These are phyloP conservation scores for Hepatocystis sp. DNA, from an alignment of 169 alveolate genomes.

Conservation along the genomic window DNA sequence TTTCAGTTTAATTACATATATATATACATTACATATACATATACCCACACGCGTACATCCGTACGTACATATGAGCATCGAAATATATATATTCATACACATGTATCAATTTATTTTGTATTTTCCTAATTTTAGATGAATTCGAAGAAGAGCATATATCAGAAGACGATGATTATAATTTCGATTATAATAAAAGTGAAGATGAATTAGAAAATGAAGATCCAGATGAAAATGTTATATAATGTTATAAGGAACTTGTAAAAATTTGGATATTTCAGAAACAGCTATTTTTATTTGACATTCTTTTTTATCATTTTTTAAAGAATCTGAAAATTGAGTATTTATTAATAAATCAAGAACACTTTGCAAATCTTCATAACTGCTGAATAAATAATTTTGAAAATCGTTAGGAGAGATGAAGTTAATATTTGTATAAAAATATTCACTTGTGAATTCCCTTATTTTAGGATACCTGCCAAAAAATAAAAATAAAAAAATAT, in stretches of 20 bases:
- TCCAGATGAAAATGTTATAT: constrained; percentile 69
- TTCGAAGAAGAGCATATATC: constrained; percentile 47
- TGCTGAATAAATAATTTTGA: constrained; percentile 38
- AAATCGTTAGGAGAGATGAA: constrained; percentile 47
- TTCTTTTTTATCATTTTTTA: constrained; percentile 3
- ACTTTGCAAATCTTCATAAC: constrained; percentile 57
- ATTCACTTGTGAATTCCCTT: constrained; percentile 69
- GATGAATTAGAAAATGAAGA: constrained; percentile 73
- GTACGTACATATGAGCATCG: background rate
- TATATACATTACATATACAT: constrained; percentile 1
- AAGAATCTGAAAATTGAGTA: constrained; percentile 44
- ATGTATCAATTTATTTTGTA: background rate
- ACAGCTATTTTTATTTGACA: constrained; percentile 32
- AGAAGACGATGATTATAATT: constrained; percentile 68
- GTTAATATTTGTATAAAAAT: constrained; percentile 50
- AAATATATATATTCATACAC: background rate
- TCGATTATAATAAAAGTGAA: constrained; percentile 67
- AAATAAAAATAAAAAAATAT: background rate
- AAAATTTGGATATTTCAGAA: constrained; percentile 9
- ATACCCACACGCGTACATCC: background rate
- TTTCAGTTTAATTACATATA: constrained; percentile 1
- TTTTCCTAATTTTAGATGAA: constrained; percentile 4
- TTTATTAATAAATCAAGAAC: constrained; percentile 18
- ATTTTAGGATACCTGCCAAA: constrained; percentile 62
- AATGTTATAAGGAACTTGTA: constrained; percentile 35